These are phyloP conservation scores for Trichopus zeylanicus DNA, from an alignment of 116 monocot species.

Conservation along the genomic window DNA sequence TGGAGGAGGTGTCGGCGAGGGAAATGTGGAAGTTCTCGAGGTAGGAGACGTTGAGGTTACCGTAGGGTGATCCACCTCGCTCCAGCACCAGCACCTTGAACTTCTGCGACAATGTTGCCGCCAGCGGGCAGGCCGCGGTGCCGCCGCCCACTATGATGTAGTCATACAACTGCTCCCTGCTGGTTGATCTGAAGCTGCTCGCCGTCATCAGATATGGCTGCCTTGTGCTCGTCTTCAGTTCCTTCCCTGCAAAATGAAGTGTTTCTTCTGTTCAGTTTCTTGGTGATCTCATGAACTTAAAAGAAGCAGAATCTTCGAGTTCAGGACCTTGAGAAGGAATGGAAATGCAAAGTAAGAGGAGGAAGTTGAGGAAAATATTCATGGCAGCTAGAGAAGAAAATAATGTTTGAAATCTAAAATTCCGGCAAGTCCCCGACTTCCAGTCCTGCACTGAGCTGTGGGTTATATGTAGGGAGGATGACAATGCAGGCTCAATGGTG, in stretches of 20 bases:
- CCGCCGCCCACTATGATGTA: slow-evolving; percentile 66
- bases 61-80: slow-evolving; percentile 53
- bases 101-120: slow-evolving; percentile 47
- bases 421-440: not conserved
- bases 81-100: slow-evolving; percentile 49
- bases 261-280: not conserved
- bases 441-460: not conserved
- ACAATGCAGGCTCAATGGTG: not conserved
- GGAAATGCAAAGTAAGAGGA: slow-evolving; percentile 21
- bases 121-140: slow-evolving; percentile 63
- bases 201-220: slow-evolving; percentile 26
- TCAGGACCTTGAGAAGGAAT: slow-evolving; percentile 34
- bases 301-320: not conserved
- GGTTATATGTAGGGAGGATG: not conserved
- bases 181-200: slow-evolving; percentile 32
- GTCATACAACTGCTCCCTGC: slow-evolving; percentile 18
- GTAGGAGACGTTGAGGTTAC: slow-evolving; percentile 43
- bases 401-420: not conserved
- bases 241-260: slow-evolving; percentile 13
- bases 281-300: not conserved
- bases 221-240: not conserved
- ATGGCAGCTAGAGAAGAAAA: slow-evolving; percentile 11
- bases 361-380: slow-evolving; percentile 21
- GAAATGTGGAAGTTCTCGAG: slow-evolving; percentile 50
- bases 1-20: slow-evolving; percentile 36